phyloP scores from a whole-genome alignment of 2,329 filamentous ascomycete genomes.

The Claviceps africana region DNA sequence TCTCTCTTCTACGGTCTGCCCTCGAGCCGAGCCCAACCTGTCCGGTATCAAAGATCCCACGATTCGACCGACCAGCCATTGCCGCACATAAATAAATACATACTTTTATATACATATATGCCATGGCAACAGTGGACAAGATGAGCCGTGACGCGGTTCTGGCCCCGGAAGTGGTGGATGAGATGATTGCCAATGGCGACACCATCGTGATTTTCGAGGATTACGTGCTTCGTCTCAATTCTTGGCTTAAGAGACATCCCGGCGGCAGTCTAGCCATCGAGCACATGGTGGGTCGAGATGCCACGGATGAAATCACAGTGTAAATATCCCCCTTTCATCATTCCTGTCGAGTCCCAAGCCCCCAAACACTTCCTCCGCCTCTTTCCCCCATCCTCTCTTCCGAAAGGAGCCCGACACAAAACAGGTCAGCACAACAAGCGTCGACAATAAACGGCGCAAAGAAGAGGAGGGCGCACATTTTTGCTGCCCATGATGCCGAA shows the following conservation, averaged over 20 bases:
- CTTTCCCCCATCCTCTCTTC: too few relatives aligned
- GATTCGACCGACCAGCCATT: not conserved
- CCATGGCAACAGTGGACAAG: not conserved
- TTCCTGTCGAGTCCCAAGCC: not conserved
- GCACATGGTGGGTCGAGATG: constrained; percentile 33
- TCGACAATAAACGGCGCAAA: not conserved
- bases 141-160: constrained; percentile 30
- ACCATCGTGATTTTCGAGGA: constrained; percentile 43
- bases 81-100: not conserved
- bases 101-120: not conserved
- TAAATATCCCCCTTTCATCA: constrained; percentile 10
- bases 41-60: not conserved
- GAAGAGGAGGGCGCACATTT: not conserved
- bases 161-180: constrained; percentile 31
- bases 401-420: not conserved
- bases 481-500: not conserved
- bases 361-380: not conserved
- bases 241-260: constrained; percentile 45
- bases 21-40: not conserved
- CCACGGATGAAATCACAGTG: constrained; percentile 22
- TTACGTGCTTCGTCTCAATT: constrained; percentile 38
- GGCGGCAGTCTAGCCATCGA: constrained; percentile 44
- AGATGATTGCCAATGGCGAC: constrained; percentile 39
- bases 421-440: not conserved
- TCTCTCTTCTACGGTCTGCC: not conserved